Evolutionary conservation across 1,284 basidiomycete species (phyloP).

Genomic region (Vanrija pseudolonga): DNA sequence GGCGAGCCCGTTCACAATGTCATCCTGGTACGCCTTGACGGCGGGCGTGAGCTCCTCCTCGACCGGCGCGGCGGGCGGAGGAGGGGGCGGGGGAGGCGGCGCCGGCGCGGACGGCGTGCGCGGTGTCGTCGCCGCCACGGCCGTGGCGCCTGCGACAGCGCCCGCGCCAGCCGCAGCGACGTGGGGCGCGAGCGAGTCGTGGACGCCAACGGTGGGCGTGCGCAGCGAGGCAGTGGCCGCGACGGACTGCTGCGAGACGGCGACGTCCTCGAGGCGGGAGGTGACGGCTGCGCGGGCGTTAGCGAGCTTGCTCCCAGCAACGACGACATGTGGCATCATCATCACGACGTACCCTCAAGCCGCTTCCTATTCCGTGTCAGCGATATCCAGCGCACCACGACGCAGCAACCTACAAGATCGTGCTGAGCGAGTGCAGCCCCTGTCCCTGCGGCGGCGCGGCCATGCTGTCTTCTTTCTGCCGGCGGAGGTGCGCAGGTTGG

Average conservation of each 20-base stretch:
- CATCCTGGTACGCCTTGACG: constrained; percentile 70
- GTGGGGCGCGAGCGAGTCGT: constrained; percentile 39
- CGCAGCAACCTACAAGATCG: constrained; percentile 41
- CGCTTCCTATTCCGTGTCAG: constrained; percentile 37
- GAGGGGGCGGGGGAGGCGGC: constrained; percentile 48
- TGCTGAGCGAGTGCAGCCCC: constrained; percentile 43
- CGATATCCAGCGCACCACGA: constrained; percentile 42
- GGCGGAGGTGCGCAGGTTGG: neutral
- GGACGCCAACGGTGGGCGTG: constrained; percentile 41
- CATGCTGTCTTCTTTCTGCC: neutral
- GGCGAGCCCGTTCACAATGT: constrained; percentile 66
- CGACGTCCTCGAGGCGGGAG: constrained; percentile 89
- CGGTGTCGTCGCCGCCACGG: constrained; percentile 33
- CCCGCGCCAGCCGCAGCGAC: constrained; percentile 37
- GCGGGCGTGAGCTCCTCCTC: constrained; percentile 57
- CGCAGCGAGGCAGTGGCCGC: constrained; percentile 21
- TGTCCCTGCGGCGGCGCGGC: constrained; percentile 23
- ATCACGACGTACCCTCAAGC: constrained; percentile 56
- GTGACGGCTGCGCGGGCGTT: constrained; percentile 67
- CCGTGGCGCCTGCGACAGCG: constrained; percentile 44
- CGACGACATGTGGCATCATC: neutral
- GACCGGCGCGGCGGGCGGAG: constrained; percentile 47
- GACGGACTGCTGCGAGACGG: constrained; percentile 51
- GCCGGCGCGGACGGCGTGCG: constrained; percentile 21
- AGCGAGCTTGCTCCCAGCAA: neutral